A percentile compares a stretch with the other conserved stretches of the same genome.
phyloP scores from a whole-genome alignment of 2,329 filamentous ascomycete genomes.

The Xenosphaeropsis pyriputrescens region DNA sequence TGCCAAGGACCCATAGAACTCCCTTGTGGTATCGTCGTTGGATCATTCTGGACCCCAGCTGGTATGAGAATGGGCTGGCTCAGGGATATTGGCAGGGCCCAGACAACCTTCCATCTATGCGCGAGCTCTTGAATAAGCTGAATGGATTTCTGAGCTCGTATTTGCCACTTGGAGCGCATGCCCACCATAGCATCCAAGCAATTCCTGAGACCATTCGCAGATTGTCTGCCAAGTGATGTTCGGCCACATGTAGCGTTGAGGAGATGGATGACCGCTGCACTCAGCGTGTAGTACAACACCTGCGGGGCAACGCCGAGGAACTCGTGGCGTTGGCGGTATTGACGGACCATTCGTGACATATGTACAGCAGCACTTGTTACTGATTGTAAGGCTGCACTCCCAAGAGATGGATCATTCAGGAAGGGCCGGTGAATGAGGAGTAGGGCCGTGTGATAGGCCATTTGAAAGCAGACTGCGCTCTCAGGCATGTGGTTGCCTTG shows the following conservation, averaged over 20 bases:
- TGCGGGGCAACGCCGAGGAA: conserved; percentile 1
- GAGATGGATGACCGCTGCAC: conserved; percentile 2
- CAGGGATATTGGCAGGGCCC: conserved; percentile 2
- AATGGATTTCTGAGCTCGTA: neutral
- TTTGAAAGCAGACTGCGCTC: conserved; percentile 1
- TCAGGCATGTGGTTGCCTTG: too few relatives aligned
- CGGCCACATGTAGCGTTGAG: conserved; percentile 2
- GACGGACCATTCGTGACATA: conserved; percentile 1
- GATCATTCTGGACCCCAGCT: too few relatives aligned
- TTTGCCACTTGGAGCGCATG: conserved; percentile 1
- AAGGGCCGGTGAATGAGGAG: conserved; percentile 3
- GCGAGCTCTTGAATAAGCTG: conserved; percentile 1
- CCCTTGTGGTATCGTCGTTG: too few relatives aligned
- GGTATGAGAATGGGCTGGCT: neutral
- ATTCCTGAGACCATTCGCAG: conserved; percentile 1
- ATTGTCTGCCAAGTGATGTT: conserved; percentile 1
- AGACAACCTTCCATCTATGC: conserved; percentile 2
- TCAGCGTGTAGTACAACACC: neutral
- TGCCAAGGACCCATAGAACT: too few relatives aligned
- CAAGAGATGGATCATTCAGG: conserved; percentile 1
- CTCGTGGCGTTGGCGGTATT: neutral
- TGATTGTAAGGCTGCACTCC: neutral
- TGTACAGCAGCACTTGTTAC: conserved; percentile 1
- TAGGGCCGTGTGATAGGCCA: conserved; percentile 1
- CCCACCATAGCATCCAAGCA: conserved; percentile 1